Conservation (phyloP, 306 rosid species). For the Morella rubra region DNA sequence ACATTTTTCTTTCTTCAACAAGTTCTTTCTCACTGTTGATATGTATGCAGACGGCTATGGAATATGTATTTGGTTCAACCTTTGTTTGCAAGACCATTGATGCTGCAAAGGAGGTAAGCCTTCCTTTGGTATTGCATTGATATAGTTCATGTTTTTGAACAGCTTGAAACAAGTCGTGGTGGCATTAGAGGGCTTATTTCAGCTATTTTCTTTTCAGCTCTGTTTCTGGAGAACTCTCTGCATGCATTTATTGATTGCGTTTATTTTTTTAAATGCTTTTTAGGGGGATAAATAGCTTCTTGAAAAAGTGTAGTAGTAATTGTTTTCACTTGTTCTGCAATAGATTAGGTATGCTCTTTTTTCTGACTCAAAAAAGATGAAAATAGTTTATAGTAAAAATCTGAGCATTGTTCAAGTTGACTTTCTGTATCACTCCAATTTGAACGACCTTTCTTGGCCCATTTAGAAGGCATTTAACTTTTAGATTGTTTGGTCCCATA, state of each 20-base stretch:
- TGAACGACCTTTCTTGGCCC: background rate
- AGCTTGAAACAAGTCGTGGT: slow-evolving; percentile 6
- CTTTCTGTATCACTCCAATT: background rate
- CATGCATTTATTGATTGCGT: slow-evolving; percentile 10
- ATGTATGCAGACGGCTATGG: slow-evolving; percentile 79
- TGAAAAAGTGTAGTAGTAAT: background rate
- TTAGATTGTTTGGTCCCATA: background rate
- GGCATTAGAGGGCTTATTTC: slow-evolving; percentile 2
- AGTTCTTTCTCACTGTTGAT: slow-evolving; percentile 19
- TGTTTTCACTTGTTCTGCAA: too few relatives aligned
- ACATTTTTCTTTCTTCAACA: slow-evolving; percentile 4
- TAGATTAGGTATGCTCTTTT: too few relatives aligned
- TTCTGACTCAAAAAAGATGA: too few relatives aligned
- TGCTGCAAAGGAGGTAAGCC: slow-evolving; percentile 91
- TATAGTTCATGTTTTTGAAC: slow-evolving; percentile 12
- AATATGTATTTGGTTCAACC: slow-evolving; percentile 89
- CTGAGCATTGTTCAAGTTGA: background rate
- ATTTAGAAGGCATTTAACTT: background rate
- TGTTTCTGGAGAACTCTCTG: slow-evolving; percentile 3
- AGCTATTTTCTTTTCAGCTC: background rate
- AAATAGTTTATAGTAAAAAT: background rate
- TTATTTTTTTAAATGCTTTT: background rate
- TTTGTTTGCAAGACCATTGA: slow-evolving; percentile 79
- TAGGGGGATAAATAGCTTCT: slow-evolving; percentile 2
- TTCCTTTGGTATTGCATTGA: slow-evolving; percentile 17